A percentile compares a stretch with the other conserved stretches of the same genome.
These are phyloP conservation scores for Misopates orontium DNA, from an alignment of 257 asterid species.

Conservation along the genomic window DNA sequence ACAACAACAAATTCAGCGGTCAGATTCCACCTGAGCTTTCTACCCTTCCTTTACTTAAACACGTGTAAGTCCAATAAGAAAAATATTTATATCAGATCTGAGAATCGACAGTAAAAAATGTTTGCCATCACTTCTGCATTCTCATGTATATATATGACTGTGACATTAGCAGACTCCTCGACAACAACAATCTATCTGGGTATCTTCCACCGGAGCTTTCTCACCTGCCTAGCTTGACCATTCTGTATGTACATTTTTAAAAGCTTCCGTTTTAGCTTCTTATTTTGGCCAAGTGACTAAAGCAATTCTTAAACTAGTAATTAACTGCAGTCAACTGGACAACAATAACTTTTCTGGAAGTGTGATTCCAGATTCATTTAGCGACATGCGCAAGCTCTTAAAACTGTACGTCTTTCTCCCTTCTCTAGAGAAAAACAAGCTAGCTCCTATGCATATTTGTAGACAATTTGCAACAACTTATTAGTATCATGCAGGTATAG, in stretches of 20 bases:
- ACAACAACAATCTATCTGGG: constrained; percentile 67
- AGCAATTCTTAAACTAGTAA: too few species aligned
- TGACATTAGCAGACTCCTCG: constrained; percentile 44
- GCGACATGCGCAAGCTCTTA: constrained; percentile 34
- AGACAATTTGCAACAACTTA: too few species aligned
- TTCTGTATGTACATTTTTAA: constrained; percentile 35
- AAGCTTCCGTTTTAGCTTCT: constrained; percentile 13
- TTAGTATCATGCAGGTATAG: too few species aligned
- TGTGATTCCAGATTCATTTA: constrained; percentile 44
- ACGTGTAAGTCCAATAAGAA: constrained; percentile 42
- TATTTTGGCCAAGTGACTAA: not conserved
- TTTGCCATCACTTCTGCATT: not conserved
- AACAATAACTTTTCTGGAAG: constrained; percentile 55
- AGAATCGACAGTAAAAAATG: not conserved
- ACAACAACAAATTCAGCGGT: constrained; percentile 47
- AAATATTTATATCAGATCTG: not conserved
- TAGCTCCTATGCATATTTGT: not conserved
- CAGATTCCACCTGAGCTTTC: constrained; percentile 52
- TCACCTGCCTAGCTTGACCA: constrained; percentile 38
- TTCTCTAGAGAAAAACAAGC: not conserved
- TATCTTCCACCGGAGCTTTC: constrained; percentile 54
- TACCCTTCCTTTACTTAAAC: constrained; percentile 39
- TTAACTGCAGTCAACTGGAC: constrained; percentile 47
- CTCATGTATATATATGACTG: not conserved
- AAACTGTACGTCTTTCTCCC: constrained; percentile 39